Evolutionary conservation across 2,329 filamentous ascomycete species (phyloP).

Genomic region (Aspergillus costaricaensis): DNA sequence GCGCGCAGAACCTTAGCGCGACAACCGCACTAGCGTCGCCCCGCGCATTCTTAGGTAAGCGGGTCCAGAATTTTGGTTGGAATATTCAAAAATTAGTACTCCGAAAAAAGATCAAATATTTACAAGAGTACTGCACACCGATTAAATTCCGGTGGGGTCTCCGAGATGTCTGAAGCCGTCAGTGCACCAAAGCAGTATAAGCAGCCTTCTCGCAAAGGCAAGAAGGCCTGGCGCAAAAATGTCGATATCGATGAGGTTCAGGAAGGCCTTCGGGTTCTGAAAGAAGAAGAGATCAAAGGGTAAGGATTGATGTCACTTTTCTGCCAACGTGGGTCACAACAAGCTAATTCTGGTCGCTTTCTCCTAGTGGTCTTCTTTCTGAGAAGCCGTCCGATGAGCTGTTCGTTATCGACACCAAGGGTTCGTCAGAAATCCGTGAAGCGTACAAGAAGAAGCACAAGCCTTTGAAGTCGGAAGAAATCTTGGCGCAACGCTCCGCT

Average conservation of each 20-base stretch:
- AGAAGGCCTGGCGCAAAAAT: slow-evolving; percentile 98
- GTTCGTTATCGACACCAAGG: slow-evolving; percentile 77
- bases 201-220: slow-evolving; percentile 92
- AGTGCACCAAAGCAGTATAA: slow-evolving; percentile 75
- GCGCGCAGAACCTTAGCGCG: slow-evolving; percentile 31
- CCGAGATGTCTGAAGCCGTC: slow-evolving; percentile 37
- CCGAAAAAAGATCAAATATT: slow-evolving; percentile 24
- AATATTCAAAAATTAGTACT: slow-evolving; percentile 23
- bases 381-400: slow-evolving; percentile 83
- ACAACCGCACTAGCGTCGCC: slow-evolving; percentile 29
- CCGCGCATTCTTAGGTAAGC: slow-evolving; percentile 35
- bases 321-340: neutral
- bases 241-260: slow-evolving; percentile 88
- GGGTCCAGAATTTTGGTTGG: slow-evolving; percentile 32
- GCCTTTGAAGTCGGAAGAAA: slow-evolving; percentile 85
- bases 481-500: slow-evolving; percentile 79
- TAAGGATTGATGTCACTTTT: slow-evolving; percentile 40
- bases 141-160: neutral
- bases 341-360: slow-evolving; percentile 16
- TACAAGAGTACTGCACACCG: slow-evolving; percentile 18
- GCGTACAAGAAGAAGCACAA: slow-evolving; percentile 69
- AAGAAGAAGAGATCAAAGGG: slow-evolving; percentile 90
- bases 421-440: slow-evolving; percentile 68
- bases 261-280: slow-evolving; percentile 76
- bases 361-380: slow-evolving; percentile 72